Evolutionary conservation across 2,329 filamentous ascomycete genomes (phyloP), one percentile per base, ranked within the genome.

Genomic region (Falciphora oryzae): DNA sequence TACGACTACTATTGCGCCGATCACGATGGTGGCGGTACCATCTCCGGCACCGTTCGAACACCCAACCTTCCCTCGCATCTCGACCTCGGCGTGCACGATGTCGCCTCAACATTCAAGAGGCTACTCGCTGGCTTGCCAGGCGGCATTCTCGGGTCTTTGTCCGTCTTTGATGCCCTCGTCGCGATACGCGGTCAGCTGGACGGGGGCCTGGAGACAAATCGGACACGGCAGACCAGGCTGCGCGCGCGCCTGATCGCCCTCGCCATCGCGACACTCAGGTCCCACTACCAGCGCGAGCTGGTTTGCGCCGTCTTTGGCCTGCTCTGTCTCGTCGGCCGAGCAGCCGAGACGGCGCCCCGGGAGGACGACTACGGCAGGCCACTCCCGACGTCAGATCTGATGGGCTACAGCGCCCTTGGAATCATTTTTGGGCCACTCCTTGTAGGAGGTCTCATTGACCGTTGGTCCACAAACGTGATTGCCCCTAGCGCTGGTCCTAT

Each of bases 291-390:
- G 57, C 79, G 87, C 29, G 85, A 89, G 60, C 75, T 90, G 4
- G 86, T 90, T 58, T 89, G 85, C 67, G 84, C 86, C 25, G 86
- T 90, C 0, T 87, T 90, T 71, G 88, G 87, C 0, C 76, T 90
- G 16, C 76, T 90, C 14, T 85, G 82, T 63, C 77, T 88, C 53
- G 80, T 90, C 64, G 87, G 86, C 2, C 77, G 83, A 31, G 76
- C 80, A 5, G 84, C 86, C 2, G 84, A 89, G 70, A 63, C 76
- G 44, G 75, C 80, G 0, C 79, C 80, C 5, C 77, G 81, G 31
- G 82, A 86, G 70, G 81, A 86, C 66, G 78, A 79, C 25, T 74
- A 76, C 14, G 82, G 84, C 6, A 76, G 77, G 53, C 81, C 84
- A 3, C 74, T 86, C 14, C 81, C 83, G 1, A 84, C 83, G 2